Evolutionary conservation across 192 early-diverging fungal species (phyloP), one percentile per base, ranked within the genome.

Genomic region (Coemansia sp.): DNA sequence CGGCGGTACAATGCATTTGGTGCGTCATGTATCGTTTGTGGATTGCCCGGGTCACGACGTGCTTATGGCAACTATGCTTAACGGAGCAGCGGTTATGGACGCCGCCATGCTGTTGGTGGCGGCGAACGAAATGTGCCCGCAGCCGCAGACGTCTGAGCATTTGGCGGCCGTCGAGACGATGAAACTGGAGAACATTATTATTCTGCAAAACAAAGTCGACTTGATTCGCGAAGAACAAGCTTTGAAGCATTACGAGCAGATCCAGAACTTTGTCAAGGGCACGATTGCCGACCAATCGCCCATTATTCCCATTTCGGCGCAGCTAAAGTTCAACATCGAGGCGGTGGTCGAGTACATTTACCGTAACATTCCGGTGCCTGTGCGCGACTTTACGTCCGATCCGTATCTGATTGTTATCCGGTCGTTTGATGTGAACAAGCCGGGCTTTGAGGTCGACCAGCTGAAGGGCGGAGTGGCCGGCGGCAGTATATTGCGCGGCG

Each of bases 1-100:
- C 71, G 83, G 70, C 56, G 95, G 97, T 23, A 89, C 64, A 58
- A 91, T 96, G 93, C 79, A 87, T 58, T 76, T 99, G 66, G 66
- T 91, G 54, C 86, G 94, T 67, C 96, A 97, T 67, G 93, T 98
- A 18, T 95, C 93, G 7, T 99, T 99, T 83, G 96, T 98, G 49
- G 97, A 98, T 83, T 97, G 97, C 75, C 96, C 97, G 25, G 97
- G 97, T 46, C 96, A 99, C 92, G 97, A 99, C 83, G 92, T 98
- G 90, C 90, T 97, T 64, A 98, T 97, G 97, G 92, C 95, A 34
- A 97, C 95, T 60, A 98, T 99, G 97, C 84, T 99, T 63, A 96
- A 93, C 84, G 97, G 97, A 64, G 93, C 93, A 36, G 96, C 96
- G 25, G 95, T 98, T 59, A 98, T 98, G 96, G 96, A 98, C 84